These are phyloP conservation scores for Vanrija pseudolonga DNA, from an alignment of 1,284 basidiomycete species.

Conservation along the genomic window DNA sequence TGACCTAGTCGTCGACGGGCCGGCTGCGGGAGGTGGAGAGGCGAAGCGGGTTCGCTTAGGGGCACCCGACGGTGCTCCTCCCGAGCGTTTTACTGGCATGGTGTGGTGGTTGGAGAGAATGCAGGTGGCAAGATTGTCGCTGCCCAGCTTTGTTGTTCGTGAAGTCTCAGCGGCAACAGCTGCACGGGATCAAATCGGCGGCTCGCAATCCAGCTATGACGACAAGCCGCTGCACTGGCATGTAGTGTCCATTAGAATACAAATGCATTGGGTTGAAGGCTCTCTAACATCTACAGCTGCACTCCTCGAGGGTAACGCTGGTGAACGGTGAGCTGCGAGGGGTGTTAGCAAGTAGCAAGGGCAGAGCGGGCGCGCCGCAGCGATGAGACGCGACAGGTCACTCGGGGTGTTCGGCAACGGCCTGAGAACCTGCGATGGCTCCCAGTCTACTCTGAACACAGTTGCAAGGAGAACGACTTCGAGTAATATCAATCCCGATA, in stretches of 20 bases:
- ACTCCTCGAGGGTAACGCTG: constrained; percentile 49
- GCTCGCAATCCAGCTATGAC: background rate
- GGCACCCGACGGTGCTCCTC: constrained; percentile 22
- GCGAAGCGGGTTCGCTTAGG: constrained; percentile 75
- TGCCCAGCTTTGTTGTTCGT: background rate
- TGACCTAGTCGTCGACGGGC: constrained; percentile 4
- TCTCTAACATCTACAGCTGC: constrained; percentile 37
- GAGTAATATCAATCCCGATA: constrained; percentile 9
- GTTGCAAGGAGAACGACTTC: no score
- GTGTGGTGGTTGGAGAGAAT: background rate
- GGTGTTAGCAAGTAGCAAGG: background rate
- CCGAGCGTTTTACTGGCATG: constrained; percentile 40
- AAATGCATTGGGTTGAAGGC: constrained; percentile 17
- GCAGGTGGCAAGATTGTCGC: background rate
- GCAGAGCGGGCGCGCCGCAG: no score
- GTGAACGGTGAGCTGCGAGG: constrained; percentile 43
- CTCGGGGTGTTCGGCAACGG: no score
- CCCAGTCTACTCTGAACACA: no score
- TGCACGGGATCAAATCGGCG: constrained; percentile 6
- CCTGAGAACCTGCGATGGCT: no score
- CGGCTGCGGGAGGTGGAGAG: constrained; percentile 54
- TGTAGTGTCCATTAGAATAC: constrained; percentile 10
- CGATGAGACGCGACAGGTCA: no score
- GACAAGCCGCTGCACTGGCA: background rate
- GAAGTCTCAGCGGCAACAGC: background rate